Base-by-base conservation (phyloP, 192 early-diverging fungal genomes). In the Phycomyces nitens region DNA sequence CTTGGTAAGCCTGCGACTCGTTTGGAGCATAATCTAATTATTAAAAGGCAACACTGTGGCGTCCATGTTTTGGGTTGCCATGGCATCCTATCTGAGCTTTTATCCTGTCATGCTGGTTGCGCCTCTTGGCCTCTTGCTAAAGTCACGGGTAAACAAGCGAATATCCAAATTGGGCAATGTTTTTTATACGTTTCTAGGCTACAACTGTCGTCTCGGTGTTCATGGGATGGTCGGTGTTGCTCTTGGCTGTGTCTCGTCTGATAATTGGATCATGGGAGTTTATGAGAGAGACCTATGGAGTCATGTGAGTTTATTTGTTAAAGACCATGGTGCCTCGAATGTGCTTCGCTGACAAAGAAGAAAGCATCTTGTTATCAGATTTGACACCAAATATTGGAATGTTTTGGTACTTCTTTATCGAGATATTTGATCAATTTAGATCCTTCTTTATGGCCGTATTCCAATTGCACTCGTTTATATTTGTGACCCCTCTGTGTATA, bases 361-460 rank as follows among this genome's bases (percentile, higher is more conserved):
- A 53, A 41, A 62, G 63, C 21, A 14, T 71, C 11, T 66, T 66
- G 39, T 38, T 95, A 15, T 77, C 85, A 42, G 97, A 99, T 60
- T 73, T 99, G 66, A 90, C 90, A n/a, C 97, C 96, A 1, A 99
- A 96, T 75, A 82, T 97, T 23, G 97, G 97, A 5, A 70, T 98
- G 57, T 97, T 86, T 68, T 99, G 97, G 97, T 99, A 99, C 78
- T 96, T 99, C 76, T 96, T 97, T 77, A 98, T 94, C 55, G 97
- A 99, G 73, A 95, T 99, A 74, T 99, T 99, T 82, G 96, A 99
- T 71, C 92, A 96, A 60, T 99, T 97, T 84, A 84, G 97, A 27
- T 65, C 83, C 6, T 98, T 99, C 70, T 99, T 97, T 73, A 63
- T 94, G 67, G 72, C 87, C 18, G 94, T 96, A 2, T 98, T 99